A percentile compares a stretch with the other conserved stretches of the same genome.
phyloP scores from a whole-genome alignment of 306 rosid species.

The Ammopiptanthus mongolicus region DNA sequence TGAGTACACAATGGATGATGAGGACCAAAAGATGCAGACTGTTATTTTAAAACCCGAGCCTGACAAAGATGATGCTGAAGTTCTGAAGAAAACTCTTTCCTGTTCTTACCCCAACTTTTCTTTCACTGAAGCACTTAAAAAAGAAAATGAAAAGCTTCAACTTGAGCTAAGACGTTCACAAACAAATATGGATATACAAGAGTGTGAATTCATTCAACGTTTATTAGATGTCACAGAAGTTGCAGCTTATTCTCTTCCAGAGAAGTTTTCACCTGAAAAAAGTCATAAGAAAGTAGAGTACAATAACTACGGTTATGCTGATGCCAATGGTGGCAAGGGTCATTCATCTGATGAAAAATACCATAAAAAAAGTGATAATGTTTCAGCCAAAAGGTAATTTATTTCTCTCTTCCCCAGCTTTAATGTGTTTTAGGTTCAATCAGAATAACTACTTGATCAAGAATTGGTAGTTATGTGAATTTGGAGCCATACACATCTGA shows the following conservation, averaged over 20 bases:
- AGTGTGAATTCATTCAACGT: conserved; percentile 91
- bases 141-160: conserved; percentile 92
- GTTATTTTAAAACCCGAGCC: conserved; percentile 90
- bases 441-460: background rate
- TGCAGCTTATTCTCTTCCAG: conserved; percentile 51
- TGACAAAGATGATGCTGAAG: conserved; percentile 43
- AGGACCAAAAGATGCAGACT: conserved; percentile 73
- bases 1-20: conserved; percentile 92
- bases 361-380: conserved; percentile 43
- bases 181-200: conserved; percentile 59
- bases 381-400: conserved; percentile 48
- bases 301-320: conserved; percentile 34
- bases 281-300: conserved; percentile 46
- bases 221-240: conserved; percentile 71
- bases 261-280: conserved; percentile 48
- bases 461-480: background rate
- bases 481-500: conserved; percentile 12
- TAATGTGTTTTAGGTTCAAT: background rate
- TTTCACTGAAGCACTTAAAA: conserved; percentile 67
- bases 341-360: conserved; percentile 47
- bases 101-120: conserved; percentile 84
- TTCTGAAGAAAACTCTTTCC: conserved; percentile 89
- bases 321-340: conserved; percentile 40
- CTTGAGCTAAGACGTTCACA: conserved; percentile 83
- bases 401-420: background rate